Conservation (phyloP, 331 rosid genomes). For the Acacia concinna region DNA sequence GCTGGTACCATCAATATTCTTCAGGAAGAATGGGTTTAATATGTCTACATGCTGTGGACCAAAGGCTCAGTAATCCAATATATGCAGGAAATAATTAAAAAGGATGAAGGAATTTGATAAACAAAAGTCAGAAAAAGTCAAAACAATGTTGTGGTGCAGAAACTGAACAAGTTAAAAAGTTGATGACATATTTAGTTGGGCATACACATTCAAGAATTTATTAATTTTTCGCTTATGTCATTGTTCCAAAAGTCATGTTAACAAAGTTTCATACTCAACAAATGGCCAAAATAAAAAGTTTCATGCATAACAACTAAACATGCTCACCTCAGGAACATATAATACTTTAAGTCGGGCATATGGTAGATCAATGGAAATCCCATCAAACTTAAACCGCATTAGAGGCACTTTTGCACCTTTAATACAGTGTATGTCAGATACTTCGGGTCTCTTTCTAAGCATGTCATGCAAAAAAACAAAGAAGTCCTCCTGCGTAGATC, state of each 20-base stretch:
- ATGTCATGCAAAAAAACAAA: constrained; percentile 41
- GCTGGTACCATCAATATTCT: constrained; percentile 47
- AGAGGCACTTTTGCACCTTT: constrained; percentile 53
- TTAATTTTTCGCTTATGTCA: constrained; percentile 3
- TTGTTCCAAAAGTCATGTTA: neutral
- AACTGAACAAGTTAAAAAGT: neutral
- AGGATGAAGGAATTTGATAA: constrained; percentile 11
- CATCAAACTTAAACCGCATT: constrained; percentile 47
- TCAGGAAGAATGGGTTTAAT: constrained; percentile 44
- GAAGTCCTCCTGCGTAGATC: constrained; percentile 44
- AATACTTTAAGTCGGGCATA: constrained; percentile 39
- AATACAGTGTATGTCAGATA: constrained; percentile 43
- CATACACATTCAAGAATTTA: constrained; percentile 10
- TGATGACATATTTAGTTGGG: constrained; percentile 15
- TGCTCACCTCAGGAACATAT: constrained; percentile 51
- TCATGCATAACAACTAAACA: neutral
- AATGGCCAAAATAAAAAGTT: neutral
- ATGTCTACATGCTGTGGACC: constrained; percentile 43
- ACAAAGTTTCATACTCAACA: neutral
- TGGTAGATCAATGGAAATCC: constrained; percentile 49
- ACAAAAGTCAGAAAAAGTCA: neutral
- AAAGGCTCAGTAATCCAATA: neutral
- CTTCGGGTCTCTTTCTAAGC: constrained; percentile 43
- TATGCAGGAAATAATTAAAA: constrained; percentile 3
- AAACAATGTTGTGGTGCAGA: neutral